Evolutionary conservation across 768 basidiomycete species (phyloP).

Genomic region (Chlorophyllum brunneum): DNA sequence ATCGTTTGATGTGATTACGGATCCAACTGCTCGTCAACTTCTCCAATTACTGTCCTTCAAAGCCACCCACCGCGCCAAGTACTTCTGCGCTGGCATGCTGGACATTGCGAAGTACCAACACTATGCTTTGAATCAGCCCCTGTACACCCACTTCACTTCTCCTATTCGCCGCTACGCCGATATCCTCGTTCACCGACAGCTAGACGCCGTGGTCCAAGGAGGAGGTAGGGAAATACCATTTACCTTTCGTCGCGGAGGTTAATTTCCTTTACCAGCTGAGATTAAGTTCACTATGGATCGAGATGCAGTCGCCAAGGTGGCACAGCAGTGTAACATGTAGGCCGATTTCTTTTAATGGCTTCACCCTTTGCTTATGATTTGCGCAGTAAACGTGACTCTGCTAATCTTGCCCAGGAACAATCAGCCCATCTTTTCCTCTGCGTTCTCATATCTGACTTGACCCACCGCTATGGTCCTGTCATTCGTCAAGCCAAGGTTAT

Average conservation of each 20-base stretch:
- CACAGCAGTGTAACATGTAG: slow-evolving; percentile 97
- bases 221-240: slow-evolving; percentile 48
- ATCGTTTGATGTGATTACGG: slow-evolving; percentile 71
- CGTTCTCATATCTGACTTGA: slow-evolving; percentile 90
- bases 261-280: slow-evolving; percentile 41
- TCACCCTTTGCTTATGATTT: not conserved
- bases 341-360: slow-evolving; percentile 22
- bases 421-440: slow-evolving; percentile 95
- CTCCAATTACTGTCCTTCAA: slow-evolving; percentile 83
- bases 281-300: slow-evolving; percentile 96
- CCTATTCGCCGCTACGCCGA: slow-evolving; percentile 95
- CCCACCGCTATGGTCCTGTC: slow-evolving; percentile 92
- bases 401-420: slow-evolving; percentile 91
- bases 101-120: slow-evolving; percentile 98
- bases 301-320: slow-evolving; percentile 95
- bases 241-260: not conserved
- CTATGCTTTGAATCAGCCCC: slow-evolving; percentile 83
- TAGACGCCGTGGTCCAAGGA: slow-evolving; percentile 82
- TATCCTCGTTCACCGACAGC: slow-evolving; percentile 91
- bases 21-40: slow-evolving; percentile 72
- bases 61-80: slow-evolving; percentile 93
- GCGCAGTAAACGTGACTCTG: slow-evolving; percentile 83
- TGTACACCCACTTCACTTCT: slow-evolving; percentile 93
- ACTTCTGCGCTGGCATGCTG: slow-evolving; percentile 99
- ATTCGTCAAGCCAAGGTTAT: slow-evolving; percentile 93